Percentiles rank a stretch among this genome's conserved stretches.
Conservation (phyloP, 148 eudicot genomes). For the Tetragonia tetragonoides region DNA sequence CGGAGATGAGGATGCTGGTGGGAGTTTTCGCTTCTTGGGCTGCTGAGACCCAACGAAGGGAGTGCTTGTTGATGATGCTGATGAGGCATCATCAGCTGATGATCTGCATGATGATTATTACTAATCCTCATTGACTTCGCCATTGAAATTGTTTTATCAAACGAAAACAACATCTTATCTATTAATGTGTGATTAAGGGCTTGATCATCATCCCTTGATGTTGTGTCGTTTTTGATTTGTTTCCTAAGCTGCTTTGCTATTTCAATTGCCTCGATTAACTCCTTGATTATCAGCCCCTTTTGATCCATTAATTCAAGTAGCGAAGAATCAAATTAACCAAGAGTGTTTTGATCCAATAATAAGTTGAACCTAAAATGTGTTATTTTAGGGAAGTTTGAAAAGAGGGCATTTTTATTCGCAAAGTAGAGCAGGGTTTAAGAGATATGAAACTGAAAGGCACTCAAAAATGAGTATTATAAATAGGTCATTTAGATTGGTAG, state of each 20-base stretch:
- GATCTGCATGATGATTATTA: no score
- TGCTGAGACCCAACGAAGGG: constrained; percentile 11
- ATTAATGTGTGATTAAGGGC: constrained; percentile 24
- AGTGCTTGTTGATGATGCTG: constrained; percentile 6
- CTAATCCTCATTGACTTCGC: constrained; percentile 15
- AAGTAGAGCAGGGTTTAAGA: not conserved
- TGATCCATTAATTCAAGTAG: constrained; percentile 5
- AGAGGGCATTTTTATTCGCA: not conserved
- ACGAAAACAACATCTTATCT: constrained; percentile 53
- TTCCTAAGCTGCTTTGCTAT: constrained; percentile 45
- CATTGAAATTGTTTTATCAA: constrained; percentile 48
- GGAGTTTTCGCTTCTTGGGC: constrained; percentile 36
- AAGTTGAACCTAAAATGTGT: not conserved
- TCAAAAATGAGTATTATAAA: not conserved
- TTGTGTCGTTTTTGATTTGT: constrained; percentile 22
- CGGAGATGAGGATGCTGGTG: constrained; percentile 9
- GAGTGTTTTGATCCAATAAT: no score
- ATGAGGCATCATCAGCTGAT: not conserved
- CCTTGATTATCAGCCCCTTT: constrained; percentile 38
- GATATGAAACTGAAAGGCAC: not conserved
- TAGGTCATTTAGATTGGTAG: not conserved
- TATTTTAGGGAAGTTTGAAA: not conserved
- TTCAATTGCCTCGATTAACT: constrained; percentile 56
- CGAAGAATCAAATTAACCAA: no score
- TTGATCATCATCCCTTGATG: constrained; percentile 31